These are phyloP conservation scores for Globisporangium mamillatum DNA, from an alignment of 352 stramenopile species.

Conservation along the genomic window DNA sequence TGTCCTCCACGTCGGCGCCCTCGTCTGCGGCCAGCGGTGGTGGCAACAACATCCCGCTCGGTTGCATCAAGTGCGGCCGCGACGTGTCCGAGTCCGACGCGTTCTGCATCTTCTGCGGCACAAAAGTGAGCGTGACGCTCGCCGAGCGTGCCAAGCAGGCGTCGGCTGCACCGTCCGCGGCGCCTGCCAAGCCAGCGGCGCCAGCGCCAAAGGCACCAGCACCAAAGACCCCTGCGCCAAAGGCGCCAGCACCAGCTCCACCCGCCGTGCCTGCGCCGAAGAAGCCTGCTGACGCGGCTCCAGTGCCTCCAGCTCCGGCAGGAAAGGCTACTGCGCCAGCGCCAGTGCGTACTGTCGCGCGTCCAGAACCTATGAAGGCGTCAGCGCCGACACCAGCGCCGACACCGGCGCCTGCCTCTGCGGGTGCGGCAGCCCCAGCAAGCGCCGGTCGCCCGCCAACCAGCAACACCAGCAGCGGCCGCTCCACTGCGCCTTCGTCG, in stretches of 20 bases:
- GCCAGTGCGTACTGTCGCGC: constrained; percentile 12
- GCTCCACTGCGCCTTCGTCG: constrained; percentile 19
- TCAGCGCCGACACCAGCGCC: constrained; percentile 18
- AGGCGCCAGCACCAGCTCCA: constrained; percentile 2
- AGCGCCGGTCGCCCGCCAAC: constrained; percentile 3
- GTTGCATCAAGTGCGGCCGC: constrained; percentile 74
- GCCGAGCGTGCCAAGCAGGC: constrained; percentile 45
- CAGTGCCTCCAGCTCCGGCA: constrained; percentile 21
- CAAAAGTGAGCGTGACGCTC: constrained; percentile 70
- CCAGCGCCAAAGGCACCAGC: constrained; percentile 21
- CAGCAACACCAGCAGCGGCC: constrained; percentile 5
- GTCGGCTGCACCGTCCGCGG: constrained; percentile 14
- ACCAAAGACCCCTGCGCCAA: constrained; percentile 1
- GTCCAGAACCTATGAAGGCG: constrained; percentile 10
- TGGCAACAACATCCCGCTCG: constrained; percentile 48
- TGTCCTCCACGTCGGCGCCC: constrained; percentile 12
- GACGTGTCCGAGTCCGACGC: constrained; percentile 70
- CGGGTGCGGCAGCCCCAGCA: constrained; percentile 9
- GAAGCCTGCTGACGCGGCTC: constrained; percentile 13
- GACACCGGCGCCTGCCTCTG: neutral
- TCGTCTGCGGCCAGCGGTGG: constrained; percentile 17
- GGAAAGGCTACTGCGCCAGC: constrained; percentile 16
- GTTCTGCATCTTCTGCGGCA: constrained; percentile 89
- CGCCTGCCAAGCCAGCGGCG: constrained; percentile 14
- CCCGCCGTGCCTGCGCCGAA: constrained; percentile 3